Evolutionary conservation across 768 basidiomycete species (phyloP).

Genomic region (Ramaria rubella): DNA sequence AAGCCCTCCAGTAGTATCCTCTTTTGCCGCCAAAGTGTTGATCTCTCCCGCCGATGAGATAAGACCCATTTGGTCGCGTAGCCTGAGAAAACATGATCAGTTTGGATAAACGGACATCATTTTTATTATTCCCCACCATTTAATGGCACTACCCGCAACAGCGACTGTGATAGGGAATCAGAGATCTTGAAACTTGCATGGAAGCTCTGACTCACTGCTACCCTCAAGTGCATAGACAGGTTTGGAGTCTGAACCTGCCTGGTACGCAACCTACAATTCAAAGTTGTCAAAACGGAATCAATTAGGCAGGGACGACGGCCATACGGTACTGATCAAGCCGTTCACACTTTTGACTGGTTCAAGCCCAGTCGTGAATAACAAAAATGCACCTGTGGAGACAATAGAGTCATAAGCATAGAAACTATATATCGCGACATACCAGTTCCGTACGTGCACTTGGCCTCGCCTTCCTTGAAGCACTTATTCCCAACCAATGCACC

Average conservation of each 20-base stretch:
- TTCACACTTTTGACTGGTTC: constrained; percentile 81
- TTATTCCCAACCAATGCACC: constrained; percentile 96
- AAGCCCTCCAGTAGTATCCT: constrained; percentile 75
- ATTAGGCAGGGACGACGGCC: constrained; percentile 13
- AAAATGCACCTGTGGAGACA: constrained; percentile 68
- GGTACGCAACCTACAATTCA: constrained; percentile 69
- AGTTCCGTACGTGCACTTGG: constrained; percentile 97
- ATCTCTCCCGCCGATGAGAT: constrained; percentile 78
- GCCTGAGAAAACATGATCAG: constrained; percentile 34
- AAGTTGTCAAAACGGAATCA: background rate
- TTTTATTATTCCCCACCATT: constrained; percentile 48
- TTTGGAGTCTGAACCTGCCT: constrained; percentile 68
- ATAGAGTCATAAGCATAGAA: background rate
- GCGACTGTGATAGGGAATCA: constrained; percentile 47
- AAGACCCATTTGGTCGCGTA: constrained; percentile 84
- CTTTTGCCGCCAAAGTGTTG: constrained; percentile 74
- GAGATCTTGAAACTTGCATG: background rate
- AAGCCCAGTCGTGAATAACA: constrained; percentile 88
- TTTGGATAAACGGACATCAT: background rate
- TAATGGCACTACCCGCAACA: constrained; percentile 92
- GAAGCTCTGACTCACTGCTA: constrained; percentile 56
- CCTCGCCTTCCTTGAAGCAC: constrained; percentile 83
- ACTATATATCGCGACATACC: constrained; percentile 28
- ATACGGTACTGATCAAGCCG: constrained; percentile 83
- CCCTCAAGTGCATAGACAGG: constrained; percentile 95